A percentile compares a stretch with the other conserved stretches of the same genome.
Evolutionary conservation across 306 rosid species (phyloP).

Genomic region (Trifolium subterraneum): DNA sequence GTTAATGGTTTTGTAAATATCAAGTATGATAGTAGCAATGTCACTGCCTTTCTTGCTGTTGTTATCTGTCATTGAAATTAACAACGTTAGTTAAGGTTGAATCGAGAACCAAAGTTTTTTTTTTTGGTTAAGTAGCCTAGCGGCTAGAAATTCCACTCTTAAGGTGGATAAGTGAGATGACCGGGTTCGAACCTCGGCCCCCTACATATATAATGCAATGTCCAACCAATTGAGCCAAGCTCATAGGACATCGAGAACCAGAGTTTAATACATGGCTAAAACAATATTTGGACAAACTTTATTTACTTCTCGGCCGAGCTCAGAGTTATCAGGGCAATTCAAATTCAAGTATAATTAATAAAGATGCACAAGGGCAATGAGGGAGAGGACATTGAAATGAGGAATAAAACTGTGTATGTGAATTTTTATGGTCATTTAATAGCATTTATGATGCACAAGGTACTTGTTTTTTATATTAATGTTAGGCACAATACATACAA

Average conservation of each 20-base stretch:
- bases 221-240: no score
- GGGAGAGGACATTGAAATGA: no score
- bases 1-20: conserved; percentile 95
- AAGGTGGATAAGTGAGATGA: no score
- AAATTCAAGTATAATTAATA: conserved; percentile 9
- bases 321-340: not conserved
- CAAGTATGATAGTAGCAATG: conserved; percentile 81
- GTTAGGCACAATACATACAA: not conserved
- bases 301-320: not conserved
- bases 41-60: conserved; percentile 95
- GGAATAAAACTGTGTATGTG: no score
- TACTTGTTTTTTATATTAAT: conserved; percentile 37
- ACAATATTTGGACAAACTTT: not conserved
- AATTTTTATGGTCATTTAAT: conserved; percentile 41
- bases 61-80: conserved; percentile 61
- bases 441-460: conserved; percentile 40
- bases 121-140: no score
- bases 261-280: no score
- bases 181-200: no score
- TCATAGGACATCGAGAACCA: no score
- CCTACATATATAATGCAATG: no score
- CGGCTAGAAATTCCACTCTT: no score
- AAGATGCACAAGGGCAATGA: not conserved
- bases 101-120: no score
- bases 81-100: no score